Percentiles rank a stretch among this genome's conserved stretches.
Conservation (phyloP, 345 rosid species). For the Hibiscus syriacus region DNA sequence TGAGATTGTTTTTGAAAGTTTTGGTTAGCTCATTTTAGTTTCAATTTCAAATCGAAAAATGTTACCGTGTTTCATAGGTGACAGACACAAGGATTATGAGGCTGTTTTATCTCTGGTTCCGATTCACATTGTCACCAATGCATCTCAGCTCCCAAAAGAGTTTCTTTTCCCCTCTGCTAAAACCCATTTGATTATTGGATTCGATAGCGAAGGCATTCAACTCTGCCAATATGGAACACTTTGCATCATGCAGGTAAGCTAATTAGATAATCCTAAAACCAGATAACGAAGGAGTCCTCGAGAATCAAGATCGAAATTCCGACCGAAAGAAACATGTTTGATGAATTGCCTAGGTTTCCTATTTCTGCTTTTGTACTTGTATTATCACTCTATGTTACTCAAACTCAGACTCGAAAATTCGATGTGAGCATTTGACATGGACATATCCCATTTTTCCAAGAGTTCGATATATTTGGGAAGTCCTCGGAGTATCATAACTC, state of each 20-base stretch:
- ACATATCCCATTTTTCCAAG: neutral
- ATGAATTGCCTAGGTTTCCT: neutral
- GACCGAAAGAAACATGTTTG: too few relatives aligned
- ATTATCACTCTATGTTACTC: neutral
- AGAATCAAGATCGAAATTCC: too few relatives aligned
- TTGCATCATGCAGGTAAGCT: slow-evolving; percentile 82
- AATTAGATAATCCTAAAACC: neutral
- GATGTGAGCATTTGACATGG: neutral
- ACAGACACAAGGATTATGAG: neutral
- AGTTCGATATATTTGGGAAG: neutral
- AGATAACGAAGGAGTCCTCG: neutral
- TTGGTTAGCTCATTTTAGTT: neutral
- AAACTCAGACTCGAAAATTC: neutral
- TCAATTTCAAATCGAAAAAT: neutral
- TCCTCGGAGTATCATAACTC: neutral
- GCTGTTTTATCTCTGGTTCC: slow-evolving; percentile 35
- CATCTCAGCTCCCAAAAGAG: slow-evolving; percentile 71
- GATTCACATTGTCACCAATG: slow-evolving; percentile 48
- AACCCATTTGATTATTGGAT: slow-evolving; percentile 53
- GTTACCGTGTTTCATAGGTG: neutral
- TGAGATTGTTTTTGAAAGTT: too few relatives aligned
- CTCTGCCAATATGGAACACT: slow-evolving; percentile 77
- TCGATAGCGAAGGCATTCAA: slow-evolving; percentile 87
- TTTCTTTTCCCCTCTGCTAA: slow-evolving; percentile 65
- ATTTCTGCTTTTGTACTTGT: neutral